These are phyloP conservation scores for Chlorella sp. DNA, from an alignment of 139 green algal genomes.

Conservation along the genomic window DNA sequence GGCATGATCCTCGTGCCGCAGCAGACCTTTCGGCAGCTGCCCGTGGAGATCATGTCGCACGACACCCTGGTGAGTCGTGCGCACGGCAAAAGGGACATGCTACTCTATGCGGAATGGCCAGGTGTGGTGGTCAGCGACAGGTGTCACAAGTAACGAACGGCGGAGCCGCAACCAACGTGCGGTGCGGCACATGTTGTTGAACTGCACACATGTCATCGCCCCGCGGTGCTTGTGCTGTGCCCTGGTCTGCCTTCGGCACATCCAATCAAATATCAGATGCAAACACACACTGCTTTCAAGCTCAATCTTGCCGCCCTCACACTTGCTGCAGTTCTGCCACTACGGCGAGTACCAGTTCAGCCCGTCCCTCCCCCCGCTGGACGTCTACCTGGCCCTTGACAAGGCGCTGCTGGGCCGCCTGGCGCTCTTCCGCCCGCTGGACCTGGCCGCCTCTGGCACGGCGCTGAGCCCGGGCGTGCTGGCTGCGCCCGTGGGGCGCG, in stretches of 20 bases:
- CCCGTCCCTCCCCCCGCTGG: constrained; percentile 16
- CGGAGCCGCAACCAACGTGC: too few species aligned
- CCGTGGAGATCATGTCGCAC: constrained; percentile 2
- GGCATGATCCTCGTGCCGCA: constrained; percentile 8
- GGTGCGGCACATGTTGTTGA: too few species aligned
- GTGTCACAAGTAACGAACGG: too few species aligned
- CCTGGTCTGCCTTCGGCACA: too few species aligned
- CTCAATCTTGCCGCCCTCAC: not conserved
- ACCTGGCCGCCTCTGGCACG: not conserved
- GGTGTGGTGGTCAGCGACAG: too few species aligned
- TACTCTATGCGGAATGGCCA: too few species aligned
- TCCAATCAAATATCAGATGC: too few species aligned
- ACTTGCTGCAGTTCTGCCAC: constrained; percentile 26
- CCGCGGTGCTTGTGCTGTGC: too few species aligned
- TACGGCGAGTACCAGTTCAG: constrained; percentile 27
- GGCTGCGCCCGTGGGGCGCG: constrained; percentile 17
- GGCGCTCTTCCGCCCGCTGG: constrained; percentile 5
- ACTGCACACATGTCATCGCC: too few species aligned
- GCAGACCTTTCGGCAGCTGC: constrained; percentile 4
- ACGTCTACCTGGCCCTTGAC: constrained; percentile 30
- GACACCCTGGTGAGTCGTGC: constrained; percentile 1
- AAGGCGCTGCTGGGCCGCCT: constrained; percentile 14
- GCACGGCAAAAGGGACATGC: too few species aligned
- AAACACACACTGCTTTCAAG: too few species aligned
- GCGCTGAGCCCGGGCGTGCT: constrained; percentile 15